A percentile compares a stretch with the other conserved stretches of the same genome.
Evolutionary conservation across 2,329 filamentous ascomycete species (phyloP).

Genomic region (Raffaelea albimanens): DNA sequence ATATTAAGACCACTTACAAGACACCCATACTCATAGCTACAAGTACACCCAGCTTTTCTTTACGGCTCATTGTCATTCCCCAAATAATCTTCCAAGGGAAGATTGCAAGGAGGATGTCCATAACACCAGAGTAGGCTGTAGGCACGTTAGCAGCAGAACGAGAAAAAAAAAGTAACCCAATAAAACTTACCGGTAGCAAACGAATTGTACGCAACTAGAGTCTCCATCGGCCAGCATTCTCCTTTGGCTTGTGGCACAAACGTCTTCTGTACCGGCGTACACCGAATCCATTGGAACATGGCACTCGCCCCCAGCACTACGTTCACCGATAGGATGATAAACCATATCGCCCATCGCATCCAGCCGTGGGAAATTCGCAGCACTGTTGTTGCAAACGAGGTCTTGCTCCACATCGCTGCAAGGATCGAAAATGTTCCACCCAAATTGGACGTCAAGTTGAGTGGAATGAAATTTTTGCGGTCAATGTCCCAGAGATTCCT

Average conservation of each 20-base stretch:
- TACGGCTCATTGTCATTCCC: slow-evolving; percentile 18
- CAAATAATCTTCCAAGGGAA: slow-evolving; percentile 20
- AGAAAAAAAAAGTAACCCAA: background rate
- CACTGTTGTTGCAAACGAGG: slow-evolving; percentile 25
- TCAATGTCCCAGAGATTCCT: background rate
- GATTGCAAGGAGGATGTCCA: slow-evolving; percentile 18
- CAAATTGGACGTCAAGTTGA: slow-evolving; percentile 12
- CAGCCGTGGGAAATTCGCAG: slow-evolving; percentile 19
- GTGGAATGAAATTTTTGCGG: background rate
- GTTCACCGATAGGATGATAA: slow-evolving; percentile 23
- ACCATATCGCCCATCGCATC: slow-evolving; percentile 19
- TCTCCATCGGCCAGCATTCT: slow-evolving; percentile 15
- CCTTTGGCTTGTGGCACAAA: slow-evolving; percentile 17
- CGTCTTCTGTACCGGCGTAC: slow-evolving; percentile 15
- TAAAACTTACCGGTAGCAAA: slow-evolving; percentile 11
- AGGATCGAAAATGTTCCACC: slow-evolving; percentile 18
- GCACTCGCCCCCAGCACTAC: slow-evolving; percentile 17
- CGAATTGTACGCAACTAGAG: slow-evolving; percentile 16
- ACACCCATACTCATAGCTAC: slow-evolving; percentile 23
- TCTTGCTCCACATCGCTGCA: slow-evolving; percentile 23
- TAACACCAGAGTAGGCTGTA: slow-evolving; percentile 15
- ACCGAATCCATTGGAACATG: slow-evolving; percentile 17
- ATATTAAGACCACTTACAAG: slow-evolving; percentile 12
- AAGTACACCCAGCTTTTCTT: slow-evolving; percentile 20
- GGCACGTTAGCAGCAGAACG: background rate